phyloP scores from a whole-genome alignment of 2,329 filamentous ascomycete species.

The Diaporthe nobilis region DNA sequence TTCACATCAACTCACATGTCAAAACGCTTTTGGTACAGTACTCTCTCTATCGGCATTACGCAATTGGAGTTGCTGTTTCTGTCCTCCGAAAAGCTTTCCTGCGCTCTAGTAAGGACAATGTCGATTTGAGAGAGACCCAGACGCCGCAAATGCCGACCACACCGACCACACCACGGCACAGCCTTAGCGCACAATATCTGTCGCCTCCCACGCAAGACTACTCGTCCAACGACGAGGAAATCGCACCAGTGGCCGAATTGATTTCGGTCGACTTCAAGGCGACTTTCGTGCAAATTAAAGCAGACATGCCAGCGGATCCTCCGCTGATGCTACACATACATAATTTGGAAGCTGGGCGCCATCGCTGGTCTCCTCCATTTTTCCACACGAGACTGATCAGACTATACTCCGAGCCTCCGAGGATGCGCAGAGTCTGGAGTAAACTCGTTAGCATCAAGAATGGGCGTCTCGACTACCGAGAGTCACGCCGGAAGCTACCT shows the following conservation, averaged over 20 bases:
- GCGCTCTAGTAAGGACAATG: conserved; percentile 61
- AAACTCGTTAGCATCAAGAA: conserved; percentile 87
- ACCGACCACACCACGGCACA: conserved; percentile 42
- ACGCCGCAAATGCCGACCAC: conserved; percentile 47
- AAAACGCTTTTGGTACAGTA: conserved; percentile 88
- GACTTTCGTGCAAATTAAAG: conserved; percentile 88
- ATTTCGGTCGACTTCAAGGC: conserved; percentile 87
- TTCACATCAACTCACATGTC: conserved; percentile 87
- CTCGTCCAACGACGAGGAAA: conserved; percentile 51
- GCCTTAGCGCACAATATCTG: conserved; percentile 48
- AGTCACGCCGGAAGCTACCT: conserved; percentile 78
- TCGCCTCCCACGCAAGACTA: conserved; percentile 56
- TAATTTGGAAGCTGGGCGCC: conserved; percentile 83
- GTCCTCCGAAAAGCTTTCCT: conserved; percentile 81
- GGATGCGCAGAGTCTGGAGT: conserved; percentile 87
- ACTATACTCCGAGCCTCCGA: conserved; percentile 89
- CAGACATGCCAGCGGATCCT: conserved; percentile 90
- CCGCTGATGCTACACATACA: conserved; percentile 91
- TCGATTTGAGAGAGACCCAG: conserved; percentile 47
- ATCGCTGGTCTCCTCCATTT: conserved; percentile 90
- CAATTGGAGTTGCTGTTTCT: conserved; percentile 83
- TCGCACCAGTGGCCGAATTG: conserved; percentile 70
- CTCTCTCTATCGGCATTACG: conserved; percentile 94
- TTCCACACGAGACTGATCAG: conserved; percentile 82
- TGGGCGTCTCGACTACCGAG: conserved; percentile 83